phyloP scores from a whole-genome alignment of 257 asterid genomes.

The Vinca minor region DNA sequence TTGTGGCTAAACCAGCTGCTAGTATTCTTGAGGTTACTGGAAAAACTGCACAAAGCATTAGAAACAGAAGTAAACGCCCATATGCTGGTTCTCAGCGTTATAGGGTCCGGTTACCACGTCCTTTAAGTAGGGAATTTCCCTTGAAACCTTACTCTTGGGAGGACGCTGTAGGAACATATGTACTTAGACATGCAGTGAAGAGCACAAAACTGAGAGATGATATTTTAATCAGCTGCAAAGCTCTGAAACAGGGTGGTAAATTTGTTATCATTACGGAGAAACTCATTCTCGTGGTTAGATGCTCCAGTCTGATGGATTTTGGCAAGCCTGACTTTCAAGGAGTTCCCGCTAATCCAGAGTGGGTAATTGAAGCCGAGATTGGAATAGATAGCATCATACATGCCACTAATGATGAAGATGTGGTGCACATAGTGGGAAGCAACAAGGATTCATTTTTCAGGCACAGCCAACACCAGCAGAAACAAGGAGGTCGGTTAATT shows the following conservation, averaged over 20 bases:
- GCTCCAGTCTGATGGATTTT: conserved; percentile 47
- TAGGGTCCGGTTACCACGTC: conserved; percentile 86
- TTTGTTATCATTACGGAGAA: conserved; percentile 52
- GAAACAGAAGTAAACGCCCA: conserved; percentile 79
- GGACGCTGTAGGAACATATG: conserved; percentile 78
- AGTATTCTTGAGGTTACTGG: conserved; percentile 97
- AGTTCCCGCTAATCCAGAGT: conserved; percentile 68
- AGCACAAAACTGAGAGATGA: conserved; percentile 40
- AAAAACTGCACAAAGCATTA: conserved; percentile 92
- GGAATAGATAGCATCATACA: conserved; percentile 66
- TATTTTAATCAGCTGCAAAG: conserved; percentile 54
- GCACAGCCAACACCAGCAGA: conserved; percentile 41
- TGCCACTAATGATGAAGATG: conserved; percentile 55
- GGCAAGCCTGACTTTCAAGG: conserved; percentile 61
- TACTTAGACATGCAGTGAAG: conserved; percentile 48
- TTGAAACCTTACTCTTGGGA: conserved; percentile 85
- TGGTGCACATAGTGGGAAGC: conserved; percentile 82
- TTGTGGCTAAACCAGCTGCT: conserved; percentile 94
- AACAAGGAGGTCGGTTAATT: conserved; percentile 28
- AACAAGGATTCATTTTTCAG: conserved; percentile 42
- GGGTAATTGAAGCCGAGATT: conserved; percentile 54
- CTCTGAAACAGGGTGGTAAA: conserved; percentile 58
- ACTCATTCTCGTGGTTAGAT: conserved; percentile 59
- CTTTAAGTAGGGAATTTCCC: conserved; percentile 56
- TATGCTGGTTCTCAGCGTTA: conserved; percentile 45